phyloP scores from a whole-genome alignment of 768 basidiomycete genomes.

The Termitomyces sp. region DNA sequence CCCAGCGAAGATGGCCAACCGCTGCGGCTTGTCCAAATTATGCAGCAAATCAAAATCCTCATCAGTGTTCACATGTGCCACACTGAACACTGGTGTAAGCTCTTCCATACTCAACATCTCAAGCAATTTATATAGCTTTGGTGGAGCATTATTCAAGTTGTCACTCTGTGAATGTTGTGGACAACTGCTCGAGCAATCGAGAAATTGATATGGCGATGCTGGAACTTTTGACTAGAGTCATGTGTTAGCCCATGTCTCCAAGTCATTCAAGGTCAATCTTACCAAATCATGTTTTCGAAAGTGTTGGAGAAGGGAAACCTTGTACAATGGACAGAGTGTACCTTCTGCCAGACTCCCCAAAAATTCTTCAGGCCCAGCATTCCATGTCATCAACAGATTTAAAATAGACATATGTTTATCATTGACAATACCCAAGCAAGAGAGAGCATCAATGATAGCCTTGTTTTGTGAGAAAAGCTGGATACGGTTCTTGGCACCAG shows the following conservation, averaged over 20 bases:
- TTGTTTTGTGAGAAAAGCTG: neutral
- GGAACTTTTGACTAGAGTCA: neutral
- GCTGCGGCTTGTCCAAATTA: neutral
- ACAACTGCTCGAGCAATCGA: neutral
- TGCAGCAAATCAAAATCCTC: neutral
- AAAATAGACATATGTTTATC: neutral
- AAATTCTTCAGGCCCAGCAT: neutral
- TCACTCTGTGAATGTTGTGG: neutral
- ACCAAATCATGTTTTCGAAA: neutral
- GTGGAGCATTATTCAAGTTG: neutral
- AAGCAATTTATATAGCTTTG: neutral
- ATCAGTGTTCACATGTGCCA: neutral
- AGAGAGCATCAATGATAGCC: neutral
- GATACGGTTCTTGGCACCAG: neutral
- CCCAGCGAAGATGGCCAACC: neutral
- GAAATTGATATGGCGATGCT: neutral
- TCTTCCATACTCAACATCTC: neutral
- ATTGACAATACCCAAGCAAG: neutral
- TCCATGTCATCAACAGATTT: neutral
- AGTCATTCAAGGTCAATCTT: neutral
- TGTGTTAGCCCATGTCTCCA: neutral
- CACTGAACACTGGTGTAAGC: neutral
- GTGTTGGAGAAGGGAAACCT: neutral
- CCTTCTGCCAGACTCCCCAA: neutral
- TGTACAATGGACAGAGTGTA: neutral